These are phyloP conservation scores for Nematodospora valgi DNA, from an alignment of 805 yeast genomes.

Conservation along the genomic window DNA sequence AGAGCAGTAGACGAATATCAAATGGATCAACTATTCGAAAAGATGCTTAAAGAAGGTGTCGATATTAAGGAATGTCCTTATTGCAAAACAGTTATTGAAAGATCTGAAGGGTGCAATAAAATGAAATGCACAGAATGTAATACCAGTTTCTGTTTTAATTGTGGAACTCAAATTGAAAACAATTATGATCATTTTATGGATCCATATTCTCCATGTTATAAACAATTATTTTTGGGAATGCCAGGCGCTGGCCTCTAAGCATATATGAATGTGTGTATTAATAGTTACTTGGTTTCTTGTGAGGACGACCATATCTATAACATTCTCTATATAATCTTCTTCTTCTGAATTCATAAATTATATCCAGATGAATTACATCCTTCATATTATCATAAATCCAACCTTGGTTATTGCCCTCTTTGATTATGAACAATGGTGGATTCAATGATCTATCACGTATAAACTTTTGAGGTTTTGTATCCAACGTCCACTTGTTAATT, in stretches of 20 bases:
- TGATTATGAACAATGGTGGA: constrained; percentile 14
- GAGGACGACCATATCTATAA: constrained; percentile 37
- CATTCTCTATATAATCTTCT: constrained; percentile 55
- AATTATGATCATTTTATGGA: constrained; percentile 51
- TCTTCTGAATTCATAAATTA: constrained; percentile 50
- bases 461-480: constrained; percentile 52
- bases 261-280: constrained; percentile 1
- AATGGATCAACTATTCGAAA: constrained; percentile 46
- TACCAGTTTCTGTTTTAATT: constrained; percentile 50
- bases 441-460: constrained; percentile 42
- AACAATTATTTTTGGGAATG: constrained; percentile 51
- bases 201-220: constrained; percentile 42
- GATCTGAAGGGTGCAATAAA: constrained; percentile 62
- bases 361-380: constrained; percentile 23
- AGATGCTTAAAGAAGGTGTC: constrained; percentile 39
- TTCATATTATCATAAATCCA: constrained; percentile 48
- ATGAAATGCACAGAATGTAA: constrained; percentile 54
- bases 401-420: constrained; percentile 33
- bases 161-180: constrained; percentile 33
- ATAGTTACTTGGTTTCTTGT: constrained; percentile 6
- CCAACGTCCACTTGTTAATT: constrained; percentile 63
- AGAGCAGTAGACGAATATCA: constrained; percentile 42
- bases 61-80: constrained; percentile 51
- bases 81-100: constrained; percentile 48
- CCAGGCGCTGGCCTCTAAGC: constrained; percentile 19